These are phyloP conservation scores for Excoecaria cochinchinensis DNA, from an alignment of 345 rosid species.

Conservation along the genomic window DNA sequence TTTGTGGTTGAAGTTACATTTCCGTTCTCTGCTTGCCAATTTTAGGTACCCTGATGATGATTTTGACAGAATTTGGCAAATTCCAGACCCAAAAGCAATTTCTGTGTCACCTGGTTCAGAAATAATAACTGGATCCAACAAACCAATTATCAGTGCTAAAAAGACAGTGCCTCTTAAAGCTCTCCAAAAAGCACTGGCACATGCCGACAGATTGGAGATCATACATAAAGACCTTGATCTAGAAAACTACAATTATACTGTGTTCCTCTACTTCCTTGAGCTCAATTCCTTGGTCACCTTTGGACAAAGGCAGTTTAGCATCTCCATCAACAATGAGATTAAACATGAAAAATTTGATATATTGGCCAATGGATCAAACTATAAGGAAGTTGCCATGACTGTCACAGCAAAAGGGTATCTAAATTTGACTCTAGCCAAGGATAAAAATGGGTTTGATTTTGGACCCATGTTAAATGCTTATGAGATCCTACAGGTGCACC, in stretches of 20 bases:
- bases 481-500: constrained; percentile 51
- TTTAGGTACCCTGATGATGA: constrained; percentile 55
- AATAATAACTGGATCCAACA: background rate
- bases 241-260: constrained; percentile 35
- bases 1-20: background rate
- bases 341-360: constrained; percentile 37
- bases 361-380: constrained; percentile 36
- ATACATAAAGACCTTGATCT: constrained; percentile 28
- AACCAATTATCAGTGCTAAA: constrained; percentile 3
- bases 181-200: constrained; percentile 46
- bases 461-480: constrained; percentile 69
- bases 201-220: constrained; percentile 38
- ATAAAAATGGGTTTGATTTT: constrained; percentile 30
- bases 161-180: constrained; percentile 44
- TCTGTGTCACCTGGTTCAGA: constrained; percentile 7
- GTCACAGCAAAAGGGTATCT: constrained; percentile 44
- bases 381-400: constrained; percentile 32
- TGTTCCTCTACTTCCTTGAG: constrained; percentile 71
- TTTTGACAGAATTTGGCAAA: constrained; percentile 58
- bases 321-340: constrained; percentile 42
- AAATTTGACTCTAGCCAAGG: constrained; percentile 54
- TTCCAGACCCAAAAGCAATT: constrained; percentile 15
- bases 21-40: constrained; percentile 10
- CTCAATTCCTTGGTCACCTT: constrained; percentile 30
- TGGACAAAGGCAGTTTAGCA: constrained; percentile 52